Evolutionary conservation across 192 early-diverging fungal genomes (phyloP), one percentile per base, ranked within the genome.

Genomic region (Diversispora epigaea): DNA sequence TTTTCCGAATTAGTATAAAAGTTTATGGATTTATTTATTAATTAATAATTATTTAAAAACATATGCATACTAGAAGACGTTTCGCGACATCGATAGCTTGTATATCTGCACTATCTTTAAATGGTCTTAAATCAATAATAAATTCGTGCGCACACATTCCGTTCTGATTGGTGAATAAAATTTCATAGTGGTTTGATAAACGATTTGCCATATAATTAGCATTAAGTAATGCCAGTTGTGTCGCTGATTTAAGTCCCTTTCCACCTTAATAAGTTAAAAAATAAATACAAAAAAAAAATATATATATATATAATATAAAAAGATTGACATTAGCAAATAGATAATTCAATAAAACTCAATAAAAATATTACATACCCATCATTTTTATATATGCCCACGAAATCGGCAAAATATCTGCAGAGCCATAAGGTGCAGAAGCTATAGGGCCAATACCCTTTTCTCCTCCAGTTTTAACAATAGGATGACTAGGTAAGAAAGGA

Each of bases 81-180:
- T 99, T 99, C 82, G 98, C 98, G 81, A 99, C 90, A 80, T 99
- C 98, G 68, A 99, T 93, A 10, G 93, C 98, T 80, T 96, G 89
- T 79, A 99, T 82, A 49, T 90, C 91, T 15, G 93, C 88, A 25
- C 84, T 84, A 10, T 84, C 86, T 68, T 80, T 86, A 78, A 99
- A 98, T n/a, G 93, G 92, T 57, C 96, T 90, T 52, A 91, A 91
- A 83, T 99, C 98, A 49, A 99, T 87, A 73, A 99, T 98, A 85
- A 99, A 99, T 84, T 99, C 98, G 86, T 99, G 98, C 7, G 95
- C 98, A 81, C 98, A 99, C 86, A 93, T 90, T 68, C 96, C 96
- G 73, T 97, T 89, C 50, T 93, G 84, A 85, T 98, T 98, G 41
- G 93, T 93, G 84, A 83, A 99, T 62, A 98, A 84, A 32, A 98